Evolutionary conservation across 225 moss, liverwort and hornwort genomes (phyloP), one percentile per base, ranked within the genome.

Genomic region (Bryum argenteum): DNA sequence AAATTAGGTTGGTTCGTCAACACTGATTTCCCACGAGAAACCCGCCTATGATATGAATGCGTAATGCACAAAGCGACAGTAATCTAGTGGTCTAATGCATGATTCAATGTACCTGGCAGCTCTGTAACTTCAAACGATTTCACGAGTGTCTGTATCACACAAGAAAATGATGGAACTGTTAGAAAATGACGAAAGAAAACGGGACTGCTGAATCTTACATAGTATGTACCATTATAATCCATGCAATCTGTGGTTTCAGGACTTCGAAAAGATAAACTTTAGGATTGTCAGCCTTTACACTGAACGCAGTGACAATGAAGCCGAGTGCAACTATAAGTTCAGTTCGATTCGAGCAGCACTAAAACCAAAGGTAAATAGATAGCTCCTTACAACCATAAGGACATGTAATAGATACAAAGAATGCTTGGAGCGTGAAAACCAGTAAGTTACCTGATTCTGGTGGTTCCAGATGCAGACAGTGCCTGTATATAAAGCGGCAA

Each of bases 61-160:
- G 20, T 14, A 20, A 66, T 61, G 54, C 40, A 64, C 7, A 28
- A 41, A 72, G 9, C 8, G 54, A 40, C 39, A 23, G 54, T 13
- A 9, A 42, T 28, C 54, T 28, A 63, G 6, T 11, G n/a, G 16
- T 26, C 61, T 56, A 23, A 64, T 75, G 68, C 47, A 8, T 18
- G 50, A 22, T 40, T 52, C 38, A 71, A 66, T 23, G 9, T 61
- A 93, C 93, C 91, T 68, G 93, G 93, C 58, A 94, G 78, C 58
- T 94, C 93, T n/a, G 91, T 83, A 41, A 91, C 91, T 82, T 94
- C 93, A 61, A 94, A 94, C n/a, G 93, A 91, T 58, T 94, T 94
- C 73, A 89, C 93, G 53, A 87, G 80, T 26, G 86, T 75, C 91
- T 93, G 89, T 24, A 87, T 21, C 18, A 57, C 13, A 63, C 28